A percentile compares a stretch with the other conserved stretches of the same genome.
phyloP scores from a whole-genome alignment of 805 yeast genomes.

The Nakazawaea ernobii region DNA sequence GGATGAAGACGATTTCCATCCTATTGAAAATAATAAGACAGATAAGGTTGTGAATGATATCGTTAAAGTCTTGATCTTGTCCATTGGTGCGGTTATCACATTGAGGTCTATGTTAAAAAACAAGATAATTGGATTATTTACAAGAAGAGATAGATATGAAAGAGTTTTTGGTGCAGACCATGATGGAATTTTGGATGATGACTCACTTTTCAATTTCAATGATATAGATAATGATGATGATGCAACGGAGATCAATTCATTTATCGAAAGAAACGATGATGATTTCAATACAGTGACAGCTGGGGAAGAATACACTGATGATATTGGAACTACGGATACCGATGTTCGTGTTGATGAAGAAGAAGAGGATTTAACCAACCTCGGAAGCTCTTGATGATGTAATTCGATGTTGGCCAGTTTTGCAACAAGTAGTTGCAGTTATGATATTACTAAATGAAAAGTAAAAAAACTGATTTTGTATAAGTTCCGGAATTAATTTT shows the following conservation, averaged over 20 bases:
- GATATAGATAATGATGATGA: constrained; percentile 34
- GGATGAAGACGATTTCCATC: constrained; percentile 48
- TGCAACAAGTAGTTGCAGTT: too few species aligned
- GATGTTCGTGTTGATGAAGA: constrained; percentile 1
- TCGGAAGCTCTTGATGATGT: background rate
- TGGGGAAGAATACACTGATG: constrained; percentile 8
- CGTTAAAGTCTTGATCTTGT: constrained; percentile 51
- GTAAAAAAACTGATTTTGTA: too few species aligned
- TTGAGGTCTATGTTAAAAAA: constrained; percentile 14
- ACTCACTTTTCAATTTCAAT: constrained; percentile 24
- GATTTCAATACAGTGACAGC: constrained; percentile 16
- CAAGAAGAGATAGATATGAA: constrained; percentile 22
- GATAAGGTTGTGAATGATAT: constrained; percentile 55
- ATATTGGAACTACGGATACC: background rate
- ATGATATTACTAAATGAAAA: too few species aligned
- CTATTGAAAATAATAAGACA: constrained; percentile 55
- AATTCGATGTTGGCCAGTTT: background rate
- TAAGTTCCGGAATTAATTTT: too few species aligned
- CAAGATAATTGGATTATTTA: constrained; percentile 14
- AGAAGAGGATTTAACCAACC: constrained; percentile 1
- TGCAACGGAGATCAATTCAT: constrained; percentile 41
- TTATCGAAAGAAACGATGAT: constrained; percentile 27
- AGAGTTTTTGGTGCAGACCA: constrained; percentile 21
- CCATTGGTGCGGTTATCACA: constrained; percentile 32
- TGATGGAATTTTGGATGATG: constrained; percentile 20